Evolutionary conservation across 2,329 filamentous ascomycete species (phyloP).

Genomic region (Epichloe elymi): DNA sequence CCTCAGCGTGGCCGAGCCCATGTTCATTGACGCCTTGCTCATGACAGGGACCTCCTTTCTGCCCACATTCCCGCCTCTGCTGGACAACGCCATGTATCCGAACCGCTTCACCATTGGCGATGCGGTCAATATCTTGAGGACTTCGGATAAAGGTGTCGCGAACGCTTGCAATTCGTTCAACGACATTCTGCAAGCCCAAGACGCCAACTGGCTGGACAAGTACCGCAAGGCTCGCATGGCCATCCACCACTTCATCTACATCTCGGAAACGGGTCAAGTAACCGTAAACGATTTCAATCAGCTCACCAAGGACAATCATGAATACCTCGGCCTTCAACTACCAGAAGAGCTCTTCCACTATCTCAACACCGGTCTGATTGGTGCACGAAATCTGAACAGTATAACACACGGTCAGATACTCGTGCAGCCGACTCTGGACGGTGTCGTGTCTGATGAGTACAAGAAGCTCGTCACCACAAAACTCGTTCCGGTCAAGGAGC

Average conservation of each 20-base stretch:
- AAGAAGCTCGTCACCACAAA: conserved; percentile 62
- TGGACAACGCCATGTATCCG: conserved; percentile 41
- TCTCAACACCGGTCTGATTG: conserved; percentile 68
- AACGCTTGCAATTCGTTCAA: conserved; percentile 64
- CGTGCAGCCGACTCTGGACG: conserved; percentile 74
- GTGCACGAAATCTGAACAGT: conserved; percentile 67
- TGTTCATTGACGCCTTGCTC: conserved; percentile 73
- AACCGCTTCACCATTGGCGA: conserved; percentile 54
- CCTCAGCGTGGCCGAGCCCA: conserved; percentile 51
- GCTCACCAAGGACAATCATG: conserved; percentile 71
- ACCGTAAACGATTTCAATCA: conserved; percentile 59
- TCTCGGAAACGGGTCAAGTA: conserved; percentile 65
- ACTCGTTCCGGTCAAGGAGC: conserved; percentile 61
- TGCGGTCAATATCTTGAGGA: conserved; percentile 62
- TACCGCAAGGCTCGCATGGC: conserved; percentile 78
- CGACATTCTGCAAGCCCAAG: conserved; percentile 60
- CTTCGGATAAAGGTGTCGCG: conserved; percentile 56
- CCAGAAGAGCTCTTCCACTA: conserved; percentile 88
- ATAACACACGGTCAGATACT: conserved; percentile 68
- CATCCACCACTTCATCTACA: conserved; percentile 76
- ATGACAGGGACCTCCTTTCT: conserved; percentile 75
- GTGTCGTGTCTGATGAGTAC: conserved; percentile 68
- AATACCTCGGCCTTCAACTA: conserved; percentile 80
- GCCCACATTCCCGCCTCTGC: conserved; percentile 64
- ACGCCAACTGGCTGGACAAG: conserved; percentile 67